These are phyloP conservation scores for Neurospora intermedia DNA, from an alignment of 495 filamentous ascomycete species.

Conservation along the genomic window DNA sequence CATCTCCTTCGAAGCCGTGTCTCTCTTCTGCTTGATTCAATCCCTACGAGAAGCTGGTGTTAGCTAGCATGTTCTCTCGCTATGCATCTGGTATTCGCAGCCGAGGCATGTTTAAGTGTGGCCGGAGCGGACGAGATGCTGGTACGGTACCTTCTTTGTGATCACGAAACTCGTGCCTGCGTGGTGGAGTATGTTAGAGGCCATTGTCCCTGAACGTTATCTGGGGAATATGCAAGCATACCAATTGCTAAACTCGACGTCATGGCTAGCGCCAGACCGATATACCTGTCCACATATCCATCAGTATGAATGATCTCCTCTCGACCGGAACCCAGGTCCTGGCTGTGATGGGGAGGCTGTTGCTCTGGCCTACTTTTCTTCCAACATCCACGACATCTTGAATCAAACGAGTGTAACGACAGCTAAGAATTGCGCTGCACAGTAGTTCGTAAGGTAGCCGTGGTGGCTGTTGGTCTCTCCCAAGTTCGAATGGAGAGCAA, in stretches of 20 bases:
- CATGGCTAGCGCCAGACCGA: slow-evolving; percentile 82
- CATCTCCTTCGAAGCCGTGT: slow-evolving; percentile 94
- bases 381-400: slow-evolving; percentile 49
- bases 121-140: background rate
- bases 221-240: slow-evolving; percentile 29
- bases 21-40: slow-evolving; percentile 79
- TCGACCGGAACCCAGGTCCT: background rate
- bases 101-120: background rate
- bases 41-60: slow-evolving; percentile 44
- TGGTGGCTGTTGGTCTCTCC: slow-evolving; percentile 5
- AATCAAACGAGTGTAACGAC: slow-evolving; percentile 25
- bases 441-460: slow-evolving; percentile 1
- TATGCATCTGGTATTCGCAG: background rate
- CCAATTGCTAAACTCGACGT: slow-evolving; percentile 89
- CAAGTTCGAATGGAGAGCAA: slow-evolving; percentile 7
- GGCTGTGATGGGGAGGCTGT: background rate
- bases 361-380: slow-evolving; percentile 62
- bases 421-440: slow-evolving; percentile 9
- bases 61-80: slow-evolving; percentile 6
- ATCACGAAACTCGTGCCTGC: slow-evolving; percentile 86
- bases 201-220: background rate
- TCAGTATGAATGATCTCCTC: slow-evolving; percentile 27
- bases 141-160: slow-evolving; percentile 64
- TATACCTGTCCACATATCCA: slow-evolving; percentile 52
- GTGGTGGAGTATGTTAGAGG: slow-evolving; percentile 17